Conservation (phyloP, 192 early-diverging fungal genomes). For the Backusella westeae region DNA sequence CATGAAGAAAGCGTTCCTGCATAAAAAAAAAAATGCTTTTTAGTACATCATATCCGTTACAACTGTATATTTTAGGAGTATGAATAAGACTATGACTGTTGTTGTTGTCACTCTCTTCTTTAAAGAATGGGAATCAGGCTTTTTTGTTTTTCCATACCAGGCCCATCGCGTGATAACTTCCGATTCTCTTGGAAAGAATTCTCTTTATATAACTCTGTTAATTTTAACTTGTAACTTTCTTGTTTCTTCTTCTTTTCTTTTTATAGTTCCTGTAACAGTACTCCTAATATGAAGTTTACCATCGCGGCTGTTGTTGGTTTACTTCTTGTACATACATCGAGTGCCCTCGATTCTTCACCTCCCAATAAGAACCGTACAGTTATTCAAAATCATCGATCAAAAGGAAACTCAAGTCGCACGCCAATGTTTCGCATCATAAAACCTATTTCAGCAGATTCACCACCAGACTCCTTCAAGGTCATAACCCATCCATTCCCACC, state of each 20-base stretch:
- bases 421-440: neutral
- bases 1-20: neutral
- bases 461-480: slow-evolving; percentile 13
- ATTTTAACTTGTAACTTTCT: neutral
- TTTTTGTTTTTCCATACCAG: neutral
- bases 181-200: neutral
- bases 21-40: neutral
- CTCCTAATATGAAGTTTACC: neutral
- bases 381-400: neutral
- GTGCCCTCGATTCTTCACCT: neutral
- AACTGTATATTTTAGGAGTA: neutral
- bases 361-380: neutral
- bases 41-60: neutral
- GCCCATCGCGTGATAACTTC: neutral
- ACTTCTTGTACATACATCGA: neutral
- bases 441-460: slow-evolving; percentile 9
- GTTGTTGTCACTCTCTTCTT: neutral
- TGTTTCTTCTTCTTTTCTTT: neutral
- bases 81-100: neutral
- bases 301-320: neutral
- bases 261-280: neutral
- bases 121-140: neutral
- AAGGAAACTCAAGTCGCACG: neutral
- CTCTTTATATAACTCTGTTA: neutral
- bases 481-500: slow-evolving; percentile 26